Conservation (phyloP, 1,284 basidiomycete species). For the Ceratobasidium papillatum region DNA sequence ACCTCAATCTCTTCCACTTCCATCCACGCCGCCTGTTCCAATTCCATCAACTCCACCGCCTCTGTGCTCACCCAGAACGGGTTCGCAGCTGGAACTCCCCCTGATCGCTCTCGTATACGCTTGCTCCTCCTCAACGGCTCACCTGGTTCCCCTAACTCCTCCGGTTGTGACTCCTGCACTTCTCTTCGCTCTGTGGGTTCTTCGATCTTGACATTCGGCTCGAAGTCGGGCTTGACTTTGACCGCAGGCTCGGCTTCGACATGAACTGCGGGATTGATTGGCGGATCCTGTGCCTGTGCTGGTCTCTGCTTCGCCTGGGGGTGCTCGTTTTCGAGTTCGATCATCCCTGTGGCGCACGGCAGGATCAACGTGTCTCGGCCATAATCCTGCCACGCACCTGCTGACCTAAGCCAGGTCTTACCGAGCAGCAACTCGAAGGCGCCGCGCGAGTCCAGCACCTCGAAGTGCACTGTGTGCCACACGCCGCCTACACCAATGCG, state of each 20-base stretch:
- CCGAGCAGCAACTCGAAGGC: conserved; percentile 6
- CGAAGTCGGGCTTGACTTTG: background rate
- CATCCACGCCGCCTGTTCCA: background rate
- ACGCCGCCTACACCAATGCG: background rate
- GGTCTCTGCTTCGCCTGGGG: background rate
- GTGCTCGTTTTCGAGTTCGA: background rate
- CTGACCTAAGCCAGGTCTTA: conserved; percentile 3
- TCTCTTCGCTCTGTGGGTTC: too few relatives aligned
- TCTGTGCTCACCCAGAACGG: background rate
- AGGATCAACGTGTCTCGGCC: background rate
- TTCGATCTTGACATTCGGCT: too few relatives aligned
- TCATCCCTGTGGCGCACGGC: background rate
- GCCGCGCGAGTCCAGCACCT: conserved; percentile 11
- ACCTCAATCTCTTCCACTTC: background rate
- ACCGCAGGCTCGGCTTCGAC: background rate
- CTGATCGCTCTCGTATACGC: background rate
- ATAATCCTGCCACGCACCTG: background rate
- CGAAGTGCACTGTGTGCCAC: background rate
- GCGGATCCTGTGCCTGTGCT: background rate
- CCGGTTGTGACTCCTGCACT: too few relatives aligned
- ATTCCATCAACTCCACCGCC: background rate
- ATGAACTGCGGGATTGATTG: background rate
- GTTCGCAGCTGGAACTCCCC: background rate
- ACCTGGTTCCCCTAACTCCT: background rate
- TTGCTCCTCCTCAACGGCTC: background rate